Evolutionary conservation across 2,329 filamentous ascomycete species (phyloP), one percentile per base, ranked within the genome.

Genomic region (Clonostachys solani): DNA sequence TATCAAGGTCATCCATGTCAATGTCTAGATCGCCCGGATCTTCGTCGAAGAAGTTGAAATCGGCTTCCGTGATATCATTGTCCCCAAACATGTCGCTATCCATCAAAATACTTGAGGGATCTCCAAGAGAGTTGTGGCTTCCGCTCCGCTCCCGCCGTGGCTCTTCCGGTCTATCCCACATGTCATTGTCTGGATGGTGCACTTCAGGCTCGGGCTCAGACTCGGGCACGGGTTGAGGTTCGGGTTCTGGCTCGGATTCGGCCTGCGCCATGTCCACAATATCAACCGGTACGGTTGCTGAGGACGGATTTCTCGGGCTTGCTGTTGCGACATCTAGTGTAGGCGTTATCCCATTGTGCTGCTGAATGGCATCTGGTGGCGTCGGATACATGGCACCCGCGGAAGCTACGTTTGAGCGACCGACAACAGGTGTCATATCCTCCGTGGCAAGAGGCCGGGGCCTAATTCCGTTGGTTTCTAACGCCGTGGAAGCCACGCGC

Each of bases 31-130:
- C 42, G 3, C 40, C 46, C 8, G 43, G 44, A 6, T 44, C 36
- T 50, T 86, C 83, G 56, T 92, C 87, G 55, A 92, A 92, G 63
- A 92, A 92, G 60, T 80, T 89, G 61, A 92, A 92, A 59, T 94
- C 89, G 6, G 83, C 87, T 55, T 94, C 89, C 2, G 86, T 91
- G n/a, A 92, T 75, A 53, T 83, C 80, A 52, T 81, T 78, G n/a
- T 83, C 80, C n/a, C 77, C 83, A 64, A 89, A 89, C 54, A 86
- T 79, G 53, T 89, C 84, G 13, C 83, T 83, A 12, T 83, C 83
- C 54, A 87, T 73, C 57, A 89, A 88, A 6, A 89, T 68, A 55
- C 85, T 74, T 33, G 80, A 79, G 9, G 75, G 69, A 19, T 77
- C 77, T 33, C 61, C 6, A 75, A 69, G 36, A 18, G 73, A 59